Evolutionary conservation across 2,329 filamentous ascomycete genomes (phyloP).

Genomic region (Canariomyces notabilis): DNA sequence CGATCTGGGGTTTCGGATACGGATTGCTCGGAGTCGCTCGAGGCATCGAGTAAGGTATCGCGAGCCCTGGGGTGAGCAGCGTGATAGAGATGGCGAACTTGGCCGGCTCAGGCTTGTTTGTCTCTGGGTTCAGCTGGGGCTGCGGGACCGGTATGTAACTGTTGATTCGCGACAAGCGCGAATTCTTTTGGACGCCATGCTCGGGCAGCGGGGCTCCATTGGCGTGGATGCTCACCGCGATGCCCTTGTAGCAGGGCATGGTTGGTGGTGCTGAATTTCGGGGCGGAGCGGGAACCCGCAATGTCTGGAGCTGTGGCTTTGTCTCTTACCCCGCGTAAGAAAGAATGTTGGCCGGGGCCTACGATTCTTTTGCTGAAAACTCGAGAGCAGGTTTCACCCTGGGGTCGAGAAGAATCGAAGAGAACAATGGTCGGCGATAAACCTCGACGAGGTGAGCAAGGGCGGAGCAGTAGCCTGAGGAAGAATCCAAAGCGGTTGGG

Average conservation of each 20-base stretch:
- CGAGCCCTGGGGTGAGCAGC: constrained; percentile 78
- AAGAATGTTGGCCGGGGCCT: too few species aligned
- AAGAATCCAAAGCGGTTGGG: too few species aligned
- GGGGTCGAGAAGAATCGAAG: too few species aligned
- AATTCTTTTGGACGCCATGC: constrained; percentile 92
- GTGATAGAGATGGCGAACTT: constrained; percentile 99
- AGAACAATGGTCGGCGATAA: too few species aligned
- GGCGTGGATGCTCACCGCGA: constrained; percentile 93
- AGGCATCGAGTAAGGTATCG: constrained; percentile 88
- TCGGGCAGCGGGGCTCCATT: constrained; percentile 78
- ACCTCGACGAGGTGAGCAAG: too few species aligned
- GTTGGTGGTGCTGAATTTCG: constrained; percentile 32
- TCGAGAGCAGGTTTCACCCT: too few species aligned
- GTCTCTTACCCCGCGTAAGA: constrained; percentile 13
- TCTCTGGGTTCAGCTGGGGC: constrained; percentile 66
- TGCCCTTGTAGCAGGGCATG: constrained; percentile 98
- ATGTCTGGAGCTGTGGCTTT: constrained; percentile 4
- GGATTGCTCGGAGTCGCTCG: constrained; percentile 73
- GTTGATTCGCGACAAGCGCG: constrained; percentile 84
- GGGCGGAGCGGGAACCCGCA: constrained; percentile 6
- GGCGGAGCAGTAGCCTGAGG: too few species aligned
- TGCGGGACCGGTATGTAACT: constrained; percentile 95
- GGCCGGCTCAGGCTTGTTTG: constrained; percentile 80
- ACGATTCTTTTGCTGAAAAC: too few species aligned
- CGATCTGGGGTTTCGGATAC: constrained; percentile 74